phyloP scores from a whole-genome alignment of 2,329 filamentous ascomycete genomes.

The Knoxdaviesia proteae region DNA sequence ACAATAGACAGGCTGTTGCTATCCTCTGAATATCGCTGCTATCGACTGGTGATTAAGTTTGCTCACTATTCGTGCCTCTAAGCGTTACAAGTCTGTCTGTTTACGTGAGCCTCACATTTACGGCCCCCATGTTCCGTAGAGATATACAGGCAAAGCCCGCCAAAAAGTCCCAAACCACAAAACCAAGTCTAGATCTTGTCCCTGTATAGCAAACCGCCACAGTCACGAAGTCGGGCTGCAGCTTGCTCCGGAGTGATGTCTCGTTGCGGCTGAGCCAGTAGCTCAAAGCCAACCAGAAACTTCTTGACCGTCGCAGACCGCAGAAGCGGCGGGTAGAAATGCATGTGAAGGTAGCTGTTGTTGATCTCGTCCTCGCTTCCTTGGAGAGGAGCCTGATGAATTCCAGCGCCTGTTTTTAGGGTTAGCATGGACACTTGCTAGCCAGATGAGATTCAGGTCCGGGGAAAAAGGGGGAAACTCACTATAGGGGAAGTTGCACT shows the following conservation, averaged over 20 bases:
- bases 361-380: conserved; percentile 69
- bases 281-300: conserved; percentile 89
- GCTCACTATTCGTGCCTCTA: no score
- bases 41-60: no score
- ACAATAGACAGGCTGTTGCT: no score
- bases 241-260: conserved; percentile 97
- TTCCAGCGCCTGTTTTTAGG: conserved; percentile 47
- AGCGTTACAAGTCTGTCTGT: no score
- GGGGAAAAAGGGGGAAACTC: conserved; percentile 12
- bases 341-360: conserved; percentile 80
- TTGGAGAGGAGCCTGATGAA: conserved; percentile 82
- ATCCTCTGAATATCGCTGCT: no score
- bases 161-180: no score
- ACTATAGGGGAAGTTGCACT: conserved; percentile 93
- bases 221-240: conserved; percentile 51
- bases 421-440: conserved; percentile 6
- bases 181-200: conserved; percentile 15
- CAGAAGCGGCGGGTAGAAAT: conserved; percentile 89
- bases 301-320: conserved; percentile 87
- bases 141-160: no score
- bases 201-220: conserved; percentile 68
- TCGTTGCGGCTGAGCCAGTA: conserved; percentile 92
- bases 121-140: no score
- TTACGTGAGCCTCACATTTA: no score
- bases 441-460: not conserved